phyloP scores from a whole-genome alignment of 2,329 filamentous ascomycete species.

The Gliomastix tumulicola region DNA sequence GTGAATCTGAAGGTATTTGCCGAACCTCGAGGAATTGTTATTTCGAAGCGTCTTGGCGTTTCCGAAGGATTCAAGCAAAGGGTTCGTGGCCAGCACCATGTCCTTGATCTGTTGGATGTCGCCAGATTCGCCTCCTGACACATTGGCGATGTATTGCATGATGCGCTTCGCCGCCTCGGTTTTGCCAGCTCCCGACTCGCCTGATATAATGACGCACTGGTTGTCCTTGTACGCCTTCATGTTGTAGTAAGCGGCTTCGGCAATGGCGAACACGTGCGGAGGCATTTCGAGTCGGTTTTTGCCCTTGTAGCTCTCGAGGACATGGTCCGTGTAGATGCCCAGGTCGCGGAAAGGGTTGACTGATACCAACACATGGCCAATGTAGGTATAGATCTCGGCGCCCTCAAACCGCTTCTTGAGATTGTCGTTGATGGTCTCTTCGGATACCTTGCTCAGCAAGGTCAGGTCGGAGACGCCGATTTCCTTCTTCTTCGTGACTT shows the following conservation, averaged over 20 bases:
- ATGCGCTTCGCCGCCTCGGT: slow-evolving; percentile 97
- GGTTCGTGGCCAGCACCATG: slow-evolving; percentile 98
- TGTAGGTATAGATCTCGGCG: slow-evolving; percentile 98
- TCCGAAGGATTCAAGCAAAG: slow-evolving; percentile 92
- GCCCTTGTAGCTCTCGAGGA: slow-evolving; percentile 88
- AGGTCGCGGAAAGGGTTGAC: slow-evolving; percentile 97
- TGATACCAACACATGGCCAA: slow-evolving; percentile 97
- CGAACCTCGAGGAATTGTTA: slow-evolving; percentile 97
- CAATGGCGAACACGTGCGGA: slow-evolving; percentile 95
- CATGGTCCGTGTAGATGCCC: slow-evolving; percentile 94
- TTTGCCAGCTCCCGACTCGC: slow-evolving; percentile 96
- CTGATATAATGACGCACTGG: slow-evolving; percentile 98
- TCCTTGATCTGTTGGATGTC: slow-evolving; percentile 97
- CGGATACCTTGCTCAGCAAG: slow-evolving; percentile 95
- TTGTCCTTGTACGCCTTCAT: slow-evolving; percentile 99
- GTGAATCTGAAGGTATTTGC: slow-evolving; percentile 95
- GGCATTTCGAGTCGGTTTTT: slow-evolving; percentile 95
- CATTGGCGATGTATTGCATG: slow-evolving; percentile 99
- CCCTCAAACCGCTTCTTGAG: slow-evolving; percentile 97
- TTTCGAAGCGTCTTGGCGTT: slow-evolving; percentile 97
- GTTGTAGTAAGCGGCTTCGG: slow-evolving; percentile 96
- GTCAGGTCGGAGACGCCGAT: slow-evolving; percentile 97
- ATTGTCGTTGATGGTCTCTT: slow-evolving; percentile 99
- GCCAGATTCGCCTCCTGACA: slow-evolving; percentile 77
- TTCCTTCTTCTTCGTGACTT: slow-evolving; percentile 97